phyloP scores from a whole-genome alignment of 2,329 filamentous ascomycete genomes.

The Hymenoscyphus linearis region DNA sequence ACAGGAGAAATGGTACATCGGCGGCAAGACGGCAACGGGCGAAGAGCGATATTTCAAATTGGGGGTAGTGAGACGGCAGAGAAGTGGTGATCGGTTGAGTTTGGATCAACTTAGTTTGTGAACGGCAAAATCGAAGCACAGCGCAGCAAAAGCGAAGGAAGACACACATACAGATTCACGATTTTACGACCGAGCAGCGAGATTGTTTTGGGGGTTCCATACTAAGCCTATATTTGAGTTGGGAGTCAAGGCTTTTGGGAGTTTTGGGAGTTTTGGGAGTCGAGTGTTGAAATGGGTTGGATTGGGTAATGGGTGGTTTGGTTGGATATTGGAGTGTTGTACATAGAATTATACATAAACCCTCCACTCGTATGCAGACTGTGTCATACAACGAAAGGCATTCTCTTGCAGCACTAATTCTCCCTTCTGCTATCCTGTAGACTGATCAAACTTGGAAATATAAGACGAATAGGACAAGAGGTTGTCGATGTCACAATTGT shows the following conservation, averaged over 20 bases:
- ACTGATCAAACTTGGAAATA: too few species aligned
- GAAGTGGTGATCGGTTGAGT: conserved; percentile 70
- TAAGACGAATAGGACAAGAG: too few species aligned
- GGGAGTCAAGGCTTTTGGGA: not conserved
- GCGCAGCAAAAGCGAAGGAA: too few species aligned
- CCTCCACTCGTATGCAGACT: too few species aligned
- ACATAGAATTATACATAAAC: not conserved
- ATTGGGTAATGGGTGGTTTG: not conserved
- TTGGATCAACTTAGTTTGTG: conserved; percentile 70
- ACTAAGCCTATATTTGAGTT: not conserved
- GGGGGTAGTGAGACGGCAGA: conserved; percentile 66
- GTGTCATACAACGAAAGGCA: too few species aligned
- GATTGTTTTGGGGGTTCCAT: not conserved
- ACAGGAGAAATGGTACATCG: conserved; percentile 77
- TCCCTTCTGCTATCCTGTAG: too few species aligned
- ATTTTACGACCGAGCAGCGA: not conserved
- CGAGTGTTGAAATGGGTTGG: not conserved
- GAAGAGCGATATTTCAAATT: conserved; percentile 79
- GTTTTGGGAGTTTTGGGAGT: not conserved
- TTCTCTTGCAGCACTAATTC: too few species aligned
- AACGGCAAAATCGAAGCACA: too few species aligned
- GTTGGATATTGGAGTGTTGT: not conserved
- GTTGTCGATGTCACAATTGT: too few species aligned
- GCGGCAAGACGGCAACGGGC: conserved; percentile 68
- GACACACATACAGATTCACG: not conserved